Evolutionary conservation across 2,329 filamentous ascomycete species (phyloP).

Genomic region (Aspergillus transmontanensis): DNA sequence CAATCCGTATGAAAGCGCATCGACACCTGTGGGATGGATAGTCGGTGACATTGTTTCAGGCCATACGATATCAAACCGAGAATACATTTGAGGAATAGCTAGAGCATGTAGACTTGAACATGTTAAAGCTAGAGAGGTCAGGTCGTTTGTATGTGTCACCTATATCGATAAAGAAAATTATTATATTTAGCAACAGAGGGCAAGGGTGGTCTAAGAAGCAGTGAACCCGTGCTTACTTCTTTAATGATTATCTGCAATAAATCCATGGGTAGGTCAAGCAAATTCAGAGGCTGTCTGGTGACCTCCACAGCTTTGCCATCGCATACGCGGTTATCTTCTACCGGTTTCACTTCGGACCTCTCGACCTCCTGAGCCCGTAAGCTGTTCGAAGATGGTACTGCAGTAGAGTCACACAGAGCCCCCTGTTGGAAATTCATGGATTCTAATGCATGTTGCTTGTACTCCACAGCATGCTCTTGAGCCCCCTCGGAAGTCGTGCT

Average conservation of each 20-base stretch:
- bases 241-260: constrained; percentile 77
- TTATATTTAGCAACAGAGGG: not conserved
- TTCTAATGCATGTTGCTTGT: constrained; percentile 12
- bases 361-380: not conserved
- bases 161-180: constrained; percentile 35
- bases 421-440: constrained; percentile 1
- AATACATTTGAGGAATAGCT: constrained; percentile 78
- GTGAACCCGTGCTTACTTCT: constrained; percentile 58
- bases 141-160: constrained; percentile 80
- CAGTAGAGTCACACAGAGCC: not conserved
- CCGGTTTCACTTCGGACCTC: not conserved
- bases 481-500: constrained; percentile 26
- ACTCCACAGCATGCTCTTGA: constrained; percentile 18
- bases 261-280: constrained; percentile 77
- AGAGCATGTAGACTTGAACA: constrained; percentile 77
- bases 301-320: not conserved
- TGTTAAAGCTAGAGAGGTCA: constrained; percentile 75
- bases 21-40: constrained; percentile 71
- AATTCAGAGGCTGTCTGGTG: constrained; percentile 58
- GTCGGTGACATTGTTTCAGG: constrained; percentile 68
- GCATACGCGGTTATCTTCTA: not conserved
- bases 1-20: constrained; percentile 80
- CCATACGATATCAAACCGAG: constrained; percentile 86
- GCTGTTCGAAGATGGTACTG: not conserved
- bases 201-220: not conserved